Evolutionary conservation across 2,329 filamentous ascomycete species (phyloP).

Genomic region (Mycocentrospora acerina): DNA sequence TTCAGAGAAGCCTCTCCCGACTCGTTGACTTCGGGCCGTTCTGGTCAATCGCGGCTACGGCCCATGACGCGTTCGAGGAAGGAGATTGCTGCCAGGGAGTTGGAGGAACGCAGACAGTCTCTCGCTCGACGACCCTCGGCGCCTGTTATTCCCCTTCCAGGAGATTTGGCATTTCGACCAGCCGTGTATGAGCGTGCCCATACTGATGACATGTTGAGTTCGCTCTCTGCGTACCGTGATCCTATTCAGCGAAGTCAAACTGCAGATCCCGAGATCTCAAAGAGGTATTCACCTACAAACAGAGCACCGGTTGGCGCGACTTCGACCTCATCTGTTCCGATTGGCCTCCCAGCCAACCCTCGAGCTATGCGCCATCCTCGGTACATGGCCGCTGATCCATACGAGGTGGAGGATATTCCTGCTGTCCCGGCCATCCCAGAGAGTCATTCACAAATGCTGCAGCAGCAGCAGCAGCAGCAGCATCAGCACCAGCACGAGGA

Average conservation of each 20-base stretch:
- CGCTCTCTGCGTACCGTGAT: conserved; percentile 36
- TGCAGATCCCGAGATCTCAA: conserved; percentile 58
- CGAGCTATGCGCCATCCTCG: conserved; percentile 84
- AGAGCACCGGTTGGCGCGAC: conserved; percentile 39
- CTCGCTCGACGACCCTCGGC: conserved; percentile 73
- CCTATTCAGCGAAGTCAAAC: conserved; percentile 62
- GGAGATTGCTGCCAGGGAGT: conserved; percentile 66
- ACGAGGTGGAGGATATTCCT: conserved; percentile 52
- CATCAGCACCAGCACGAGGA: no score
- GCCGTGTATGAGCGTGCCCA: conserved; percentile 36
- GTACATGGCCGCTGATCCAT: conserved; percentile 62
- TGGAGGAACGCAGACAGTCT: conserved; percentile 85
- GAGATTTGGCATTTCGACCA: conserved; percentile 47
- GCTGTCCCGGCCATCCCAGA: conserved; percentile 60
- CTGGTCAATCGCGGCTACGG: conserved; percentile 25
- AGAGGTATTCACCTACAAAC: conserved; percentile 39
- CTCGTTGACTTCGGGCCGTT: conserved; percentile 36
- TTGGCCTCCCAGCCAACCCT: conserved; percentile 87
- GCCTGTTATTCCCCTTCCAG: conserved; percentile 76
- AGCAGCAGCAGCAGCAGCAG: conserved; percentile 26
- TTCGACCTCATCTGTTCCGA: conserved; percentile 55
- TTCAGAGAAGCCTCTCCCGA: conserved; percentile 39
- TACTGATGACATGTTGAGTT: conserved; percentile 45
- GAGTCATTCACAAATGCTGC: conserved; percentile 33
- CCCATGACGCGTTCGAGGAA: conserved; percentile 43